phyloP scores from a whole-genome alignment of 345 rosid genomes.

The Salix suchowensis region DNA sequence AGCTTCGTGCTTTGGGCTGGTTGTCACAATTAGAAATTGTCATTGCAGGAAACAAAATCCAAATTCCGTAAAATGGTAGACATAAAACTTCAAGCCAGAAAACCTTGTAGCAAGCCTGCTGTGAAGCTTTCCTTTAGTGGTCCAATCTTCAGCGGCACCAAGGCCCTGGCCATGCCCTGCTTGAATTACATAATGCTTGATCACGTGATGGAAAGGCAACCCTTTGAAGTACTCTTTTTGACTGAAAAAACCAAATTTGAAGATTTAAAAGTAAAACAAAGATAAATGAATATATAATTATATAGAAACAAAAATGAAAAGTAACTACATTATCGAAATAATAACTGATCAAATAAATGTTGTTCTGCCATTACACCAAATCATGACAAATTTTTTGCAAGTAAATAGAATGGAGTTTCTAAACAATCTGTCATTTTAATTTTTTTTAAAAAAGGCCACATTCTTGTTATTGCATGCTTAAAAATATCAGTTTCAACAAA shows the following conservation, averaged over 20 bases:
- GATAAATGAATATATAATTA: background rate
- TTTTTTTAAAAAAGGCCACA: background rate
- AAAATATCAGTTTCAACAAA: background rate
- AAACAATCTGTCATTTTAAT: background rate
- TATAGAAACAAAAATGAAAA: background rate
- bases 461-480: background rate
- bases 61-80: background rate
- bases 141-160: conserved; percentile 76
- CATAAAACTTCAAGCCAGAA: background rate
- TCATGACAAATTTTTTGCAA: background rate
- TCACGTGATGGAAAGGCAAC: conserved; percentile 73
- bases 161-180: conserved; percentile 59
- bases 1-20: conserved; percentile 78
- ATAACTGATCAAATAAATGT: background rate
- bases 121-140: conserved; percentile 64
- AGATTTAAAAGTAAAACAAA: background rate
- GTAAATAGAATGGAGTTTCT: background rate
- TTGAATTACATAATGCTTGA: conserved; percentile 82
- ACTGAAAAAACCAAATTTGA: conserved; percentile 46
- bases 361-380: background rate
- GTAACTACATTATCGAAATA: background rate
- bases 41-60: background rate
- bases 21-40: background rate
- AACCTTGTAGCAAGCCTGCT: conserved; percentile 64
- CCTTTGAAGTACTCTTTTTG: conserved; percentile 77